These are phyloP conservation scores for Colletotrichum ledebouriae DNA, from an alignment of 2,329 filamentous ascomycete genomes.

Conservation along the genomic window DNA sequence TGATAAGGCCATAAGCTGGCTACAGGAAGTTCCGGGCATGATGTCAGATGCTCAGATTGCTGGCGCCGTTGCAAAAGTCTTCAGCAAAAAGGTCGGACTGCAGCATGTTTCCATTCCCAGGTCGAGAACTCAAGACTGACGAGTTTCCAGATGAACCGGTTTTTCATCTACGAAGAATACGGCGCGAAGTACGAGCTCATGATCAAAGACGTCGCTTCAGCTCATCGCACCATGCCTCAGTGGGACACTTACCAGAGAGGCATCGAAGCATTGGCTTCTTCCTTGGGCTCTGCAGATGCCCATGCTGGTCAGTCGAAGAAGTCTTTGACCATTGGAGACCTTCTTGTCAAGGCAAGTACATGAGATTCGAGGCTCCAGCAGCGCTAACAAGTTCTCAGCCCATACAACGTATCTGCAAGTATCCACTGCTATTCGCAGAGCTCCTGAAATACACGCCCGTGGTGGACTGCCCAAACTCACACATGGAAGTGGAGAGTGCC, in stretches of 20 bases:
- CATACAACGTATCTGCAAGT: conserved; percentile 92
- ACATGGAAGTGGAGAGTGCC: conserved; percentile 82
- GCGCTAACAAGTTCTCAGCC: conserved; percentile 68
- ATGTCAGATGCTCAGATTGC: conserved; percentile 70
- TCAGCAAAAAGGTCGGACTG: conserved; percentile 67
- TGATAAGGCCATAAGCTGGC: conserved; percentile 53
- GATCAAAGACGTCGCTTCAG: conserved; percentile 79
- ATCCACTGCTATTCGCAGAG: conserved; percentile 88
- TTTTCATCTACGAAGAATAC: conserved; percentile 93
- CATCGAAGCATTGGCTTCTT: conserved; percentile 84
- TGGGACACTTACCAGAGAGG: conserved; percentile 89
- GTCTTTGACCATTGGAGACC: conserved; percentile 84
- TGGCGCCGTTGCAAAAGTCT: conserved; percentile 72
- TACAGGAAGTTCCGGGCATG: conserved; percentile 64
- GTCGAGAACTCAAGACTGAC: conserved; percentile 20
- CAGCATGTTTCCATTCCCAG: not conserved
- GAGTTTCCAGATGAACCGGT: conserved; percentile 75
- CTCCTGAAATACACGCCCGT: conserved; percentile 86
- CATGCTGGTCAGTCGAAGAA: conserved; percentile 75
- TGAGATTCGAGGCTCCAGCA: not conserved
- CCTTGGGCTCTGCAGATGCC: conserved; percentile 77
- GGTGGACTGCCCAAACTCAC: conserved; percentile 85
- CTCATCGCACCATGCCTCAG: conserved; percentile 76
- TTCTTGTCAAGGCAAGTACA: conserved; percentile 84
- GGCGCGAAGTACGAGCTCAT: conserved; percentile 90